phyloP scores from a whole-genome alignment of 2,329 filamentous ascomycete genomes.

The Aspergillus vadensis region DNA sequence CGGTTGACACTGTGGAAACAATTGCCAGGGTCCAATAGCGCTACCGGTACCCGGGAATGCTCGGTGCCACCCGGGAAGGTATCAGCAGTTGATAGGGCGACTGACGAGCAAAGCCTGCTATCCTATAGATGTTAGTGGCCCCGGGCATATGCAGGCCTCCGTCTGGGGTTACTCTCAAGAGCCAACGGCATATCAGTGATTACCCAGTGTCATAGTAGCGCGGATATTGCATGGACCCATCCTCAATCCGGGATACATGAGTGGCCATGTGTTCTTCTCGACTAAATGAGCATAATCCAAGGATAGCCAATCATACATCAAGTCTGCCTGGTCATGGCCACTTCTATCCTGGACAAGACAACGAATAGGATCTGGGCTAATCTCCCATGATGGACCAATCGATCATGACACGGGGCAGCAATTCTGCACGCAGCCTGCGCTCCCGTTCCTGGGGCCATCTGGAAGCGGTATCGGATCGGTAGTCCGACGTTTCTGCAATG shows the following conservation, averaged over 20 bases:
- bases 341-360: background rate
- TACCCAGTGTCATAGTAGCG: background rate
- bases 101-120: background rate
- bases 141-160: background rate
- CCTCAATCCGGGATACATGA: background rate
- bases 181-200: background rate
- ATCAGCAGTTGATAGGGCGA: background rate
- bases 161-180: background rate
- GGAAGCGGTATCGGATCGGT: background rate
- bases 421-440: background rate
- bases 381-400: background rate
- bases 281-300: background rate
- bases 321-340: background rate
- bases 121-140: background rate
- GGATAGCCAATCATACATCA: background rate
- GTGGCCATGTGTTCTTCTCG: background rate
- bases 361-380: constrained; percentile 1
- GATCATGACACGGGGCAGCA: background rate
- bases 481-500: constrained; percentile 1
- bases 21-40: background rate
- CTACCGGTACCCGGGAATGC: background rate
- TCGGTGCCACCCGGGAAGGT: background rate
- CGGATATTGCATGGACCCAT: background rate
- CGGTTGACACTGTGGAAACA: background rate
- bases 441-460: background rate